Conservation (phyloP, 441 rosid genomes). For the Viola pubescens region DNA sequence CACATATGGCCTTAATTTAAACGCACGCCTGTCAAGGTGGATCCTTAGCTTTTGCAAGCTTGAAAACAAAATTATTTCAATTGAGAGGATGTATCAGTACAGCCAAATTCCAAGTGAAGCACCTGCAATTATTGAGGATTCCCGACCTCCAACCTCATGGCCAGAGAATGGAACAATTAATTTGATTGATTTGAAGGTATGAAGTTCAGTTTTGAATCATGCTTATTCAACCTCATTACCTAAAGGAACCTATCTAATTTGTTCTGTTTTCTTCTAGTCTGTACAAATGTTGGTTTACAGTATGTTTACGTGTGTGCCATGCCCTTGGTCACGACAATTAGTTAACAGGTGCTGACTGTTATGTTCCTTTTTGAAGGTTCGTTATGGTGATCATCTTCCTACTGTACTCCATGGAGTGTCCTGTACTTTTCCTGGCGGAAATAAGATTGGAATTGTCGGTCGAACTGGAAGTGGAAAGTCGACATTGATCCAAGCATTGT, state of each 20-base stretch:
- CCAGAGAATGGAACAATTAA: slow-evolving; percentile 81
- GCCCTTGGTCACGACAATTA: neutral
- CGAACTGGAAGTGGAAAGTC: slow-evolving; percentile 99
- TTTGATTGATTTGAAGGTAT: slow-evolving; percentile 81
- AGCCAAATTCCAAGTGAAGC: slow-evolving; percentile 86
- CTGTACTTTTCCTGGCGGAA: slow-evolving; percentile 89
- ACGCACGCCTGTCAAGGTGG: slow-evolving; percentile 96
- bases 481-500: slow-evolving; percentile 93
- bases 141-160: slow-evolving; percentile 67
- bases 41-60: slow-evolving; percentile 99
- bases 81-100: slow-evolving; percentile 95
- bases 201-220: slow-evolving; percentile 1
- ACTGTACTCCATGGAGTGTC: slow-evolving; percentile 85
- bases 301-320: no score
- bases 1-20: slow-evolving; percentile 95
- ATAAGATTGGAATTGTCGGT: slow-evolving; percentile 95
- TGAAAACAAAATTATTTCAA: slow-evolving; percentile 94
- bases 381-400: slow-evolving; percentile 93
- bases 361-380: slow-evolving; percentile 44
- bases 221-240: neutral
- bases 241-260: neutral
- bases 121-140: slow-evolving; percentile 54
- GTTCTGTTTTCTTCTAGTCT: no score
- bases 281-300: no score
- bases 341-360: slow-evolving; percentile 15